Evolutionary conservation across 306 rosid genomes (phyloP), one percentile per base, ranked within the genome.

Genomic region (Trichosanthes truncata): DNA sequence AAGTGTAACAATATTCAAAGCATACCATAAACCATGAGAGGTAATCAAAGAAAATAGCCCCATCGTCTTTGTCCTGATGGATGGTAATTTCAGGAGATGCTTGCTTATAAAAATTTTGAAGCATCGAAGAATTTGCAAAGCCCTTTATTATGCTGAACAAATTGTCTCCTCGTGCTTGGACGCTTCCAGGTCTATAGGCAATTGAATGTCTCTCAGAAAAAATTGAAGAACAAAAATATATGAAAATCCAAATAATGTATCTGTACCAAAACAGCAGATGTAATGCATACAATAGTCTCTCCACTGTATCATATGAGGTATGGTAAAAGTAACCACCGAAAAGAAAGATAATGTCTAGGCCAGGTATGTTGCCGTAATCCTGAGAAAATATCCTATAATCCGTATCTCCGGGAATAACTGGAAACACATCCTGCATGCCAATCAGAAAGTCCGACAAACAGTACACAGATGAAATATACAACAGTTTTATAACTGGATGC

Each of bases 91-190:
- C 88, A 76, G 55, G 65, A 51, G 80, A 89, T 77, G 80, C 86
- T 85, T 82, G 87, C 78, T 86, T 88, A 41, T 84, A 82, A 38
- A 75, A 60, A 74, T 81, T 91, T 80, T 84, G 92, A 85, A 96
- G 87, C 90, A 65, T 85, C 3, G 93, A 87, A 86, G 99, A 93
- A 85, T 84, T 89, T 62, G 89, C 84, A 86, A 96, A 96, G 74
- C 94, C 91, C 85, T 90, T 96, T 76, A 91, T 84, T 68, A 96
- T 57, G 88, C 97, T 87, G 85, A 91, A 84, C 89, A 96, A 87
- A 90, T 96, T 96, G 46, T 93, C 99, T 80, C 99, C 99, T 0
- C 99, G 99, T 67, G 98, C 98, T 90, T 96, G 99, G 78, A 96
- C 86, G 84, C 99, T 96, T 82, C 99, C 99, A 53, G 98, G 98